A percentile compares a stretch with the other conserved stretches of the same genome.
phyloP scores from a whole-genome alignment of 768 basidiomycete species.

The Dioszegia hungarica region DNA sequence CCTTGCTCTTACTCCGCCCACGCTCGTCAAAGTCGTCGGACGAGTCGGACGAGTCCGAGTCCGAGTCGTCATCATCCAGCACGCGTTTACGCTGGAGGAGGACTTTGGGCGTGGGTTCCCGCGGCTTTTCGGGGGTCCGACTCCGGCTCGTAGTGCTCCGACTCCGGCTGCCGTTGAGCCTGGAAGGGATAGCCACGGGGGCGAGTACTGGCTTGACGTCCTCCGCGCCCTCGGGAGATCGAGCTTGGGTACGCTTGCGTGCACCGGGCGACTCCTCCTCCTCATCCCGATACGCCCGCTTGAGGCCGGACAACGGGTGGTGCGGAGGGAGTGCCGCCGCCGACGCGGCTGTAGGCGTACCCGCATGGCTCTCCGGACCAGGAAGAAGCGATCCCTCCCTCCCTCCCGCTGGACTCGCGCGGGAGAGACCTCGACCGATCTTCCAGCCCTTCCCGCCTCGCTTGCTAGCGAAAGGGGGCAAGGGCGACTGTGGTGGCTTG shows the following conservation, averaged over 20 bases:
- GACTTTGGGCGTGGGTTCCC: neutral
- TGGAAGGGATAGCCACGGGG: neutral
- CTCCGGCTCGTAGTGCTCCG: neutral
- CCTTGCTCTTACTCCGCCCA: neutral
- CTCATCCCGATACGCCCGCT: too few species aligned
- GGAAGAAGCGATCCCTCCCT: slow-evolving; percentile 8
- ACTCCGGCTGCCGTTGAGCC: neutral
- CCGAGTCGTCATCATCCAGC: slow-evolving; percentile 23
- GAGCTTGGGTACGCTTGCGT: too few species aligned
- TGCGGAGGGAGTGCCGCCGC: too few species aligned
- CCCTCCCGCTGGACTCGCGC: slow-evolving; percentile 27
- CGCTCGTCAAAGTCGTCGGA: neutral
- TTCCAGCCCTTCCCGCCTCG: slow-evolving; percentile 11
- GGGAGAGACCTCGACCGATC: slow-evolving; percentile 3
- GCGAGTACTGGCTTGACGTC: neutral
- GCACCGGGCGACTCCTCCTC: too few species aligned
- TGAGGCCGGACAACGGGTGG: neutral
- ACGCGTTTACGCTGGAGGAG: neutral
- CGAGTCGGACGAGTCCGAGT: slow-evolving; percentile 6
- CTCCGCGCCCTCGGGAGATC: too few species aligned
- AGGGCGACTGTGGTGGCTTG: slow-evolving; percentile 56
- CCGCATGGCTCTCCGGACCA: slow-evolving; percentile 1
- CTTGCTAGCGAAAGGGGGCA: slow-evolving; percentile 50
- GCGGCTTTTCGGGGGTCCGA: neutral
- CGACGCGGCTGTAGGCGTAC: too few species aligned